Base-by-base conservation (phyloP, 441 rosid genomes). In the Euphorbia celastroides region DNA sequence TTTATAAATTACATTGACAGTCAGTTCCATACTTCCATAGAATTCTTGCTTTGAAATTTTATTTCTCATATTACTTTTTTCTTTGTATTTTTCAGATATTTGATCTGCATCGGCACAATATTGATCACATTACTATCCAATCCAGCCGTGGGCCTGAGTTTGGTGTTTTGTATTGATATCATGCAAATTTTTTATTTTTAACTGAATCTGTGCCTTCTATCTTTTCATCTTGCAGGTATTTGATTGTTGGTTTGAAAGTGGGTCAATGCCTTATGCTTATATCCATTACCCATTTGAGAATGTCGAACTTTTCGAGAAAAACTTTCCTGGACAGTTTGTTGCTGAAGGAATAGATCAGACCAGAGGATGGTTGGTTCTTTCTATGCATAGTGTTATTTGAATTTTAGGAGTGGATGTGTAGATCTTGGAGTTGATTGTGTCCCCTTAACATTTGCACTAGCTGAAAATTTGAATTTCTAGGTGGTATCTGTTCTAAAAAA, bases 311-410 rank as follows among this genome's bases (percentile, higher is more conserved):
- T 89, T 96, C 74, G 98, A 90, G 79, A 84, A 82, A 70, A 96
- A 90, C 61, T 93, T 92, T 78, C 99, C 99, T 65, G 98, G 99
- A 77, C 80, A 90, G 81, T 96, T 96, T 83, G 83, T 93, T 70
- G 98, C 99, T 30, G 99, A 96, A 83, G 98, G 98, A 68, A 81
- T 96, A 60, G 99, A 96, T 82, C 99, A 96, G 84, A 96, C 99
- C 51, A 96, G 98, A 69, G 99, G 99, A 84, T 96, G 99, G 98
- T 94, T 69, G 67, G 91, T 78, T 70, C 73, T 72, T 52, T 32
- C 60, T 64, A 44, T 26, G n/a, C 68, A 30, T 6, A 56, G 55
- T 25, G 38, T 54, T 66, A 16, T 12, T 65, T 20, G 20, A 51
- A 23, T 25, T 20, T 31, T 28, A 55, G 16, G 32, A 57, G 19